Evolutionary conservation across 164 flowering plant species (phyloP), one percentile per base, ranked within the genome.

Genomic region (Aristolochia californica): DNA sequence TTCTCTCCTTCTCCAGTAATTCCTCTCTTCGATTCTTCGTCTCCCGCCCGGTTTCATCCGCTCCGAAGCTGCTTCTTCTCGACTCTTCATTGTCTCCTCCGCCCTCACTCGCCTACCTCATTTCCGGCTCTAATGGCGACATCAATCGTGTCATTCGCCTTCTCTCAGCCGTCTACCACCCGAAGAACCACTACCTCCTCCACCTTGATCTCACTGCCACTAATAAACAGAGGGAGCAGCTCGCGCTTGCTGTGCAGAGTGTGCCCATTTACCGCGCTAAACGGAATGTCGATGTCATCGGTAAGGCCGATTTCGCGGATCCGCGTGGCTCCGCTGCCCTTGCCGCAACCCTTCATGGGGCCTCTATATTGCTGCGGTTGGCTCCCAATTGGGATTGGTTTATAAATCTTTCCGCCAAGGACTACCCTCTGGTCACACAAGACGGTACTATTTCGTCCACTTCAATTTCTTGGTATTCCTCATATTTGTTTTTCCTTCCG

Each of bases 381-480:
- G 66, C 76, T 0, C 14, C 47, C 4, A 62, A 27, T 48, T 93
- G 99, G 99, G 96, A 93, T 70, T 93, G 99, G 99, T 89, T 93
- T 54, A 63, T 93, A 40, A 78, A 74, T 60, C 80, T 93, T 30
- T 68, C 68, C 51, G 91, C 83, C 28, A 62, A 40, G 4, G 91
- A 89, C 72, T 93, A 93, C 66, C 99, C 99, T 4, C 91, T 93
- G 55, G 80, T 89, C 24, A 75, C 95, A 11, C 99, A 93, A 71
- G 99, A 93, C 68, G 99, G 99, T 89, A 75, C 13, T 40, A 5
- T 53, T 77, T 14, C 62, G 26, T 5, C 15, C n/a, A n/a, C n/a
- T n/a, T 5, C 15, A n/a, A 11, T 15, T 24, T 43, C 44, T 7
- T 23, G 24, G 12, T 48, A 11, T 57, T 38, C 16, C 43, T 16